These are phyloP conservation scores for Pyrenophora seminiperda DNA, from an alignment of 2,329 filamentous ascomycete species.

Conservation along the genomic window DNA sequence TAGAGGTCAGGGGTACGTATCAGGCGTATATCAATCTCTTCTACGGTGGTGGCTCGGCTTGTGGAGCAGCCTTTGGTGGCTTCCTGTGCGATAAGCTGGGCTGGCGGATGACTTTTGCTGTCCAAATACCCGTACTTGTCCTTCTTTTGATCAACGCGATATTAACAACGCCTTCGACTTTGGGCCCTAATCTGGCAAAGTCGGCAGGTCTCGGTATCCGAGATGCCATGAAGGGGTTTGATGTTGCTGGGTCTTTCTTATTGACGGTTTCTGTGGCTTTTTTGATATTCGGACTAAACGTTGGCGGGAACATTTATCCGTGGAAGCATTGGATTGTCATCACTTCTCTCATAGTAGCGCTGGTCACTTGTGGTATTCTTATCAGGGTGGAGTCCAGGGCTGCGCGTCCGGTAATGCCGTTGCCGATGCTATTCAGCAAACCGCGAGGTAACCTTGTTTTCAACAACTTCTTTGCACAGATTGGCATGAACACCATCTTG, in stretches of 20 bases:
- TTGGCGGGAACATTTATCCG: slow-evolving; percentile 58
- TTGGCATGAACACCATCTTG: slow-evolving; percentile 62
- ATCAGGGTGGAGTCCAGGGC: slow-evolving; percentile 48
- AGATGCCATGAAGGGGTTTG: slow-evolving; percentile 56
- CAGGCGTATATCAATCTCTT: slow-evolving; percentile 71
- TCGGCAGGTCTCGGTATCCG: slow-evolving; percentile 48
- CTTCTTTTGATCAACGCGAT: slow-evolving; percentile 51
- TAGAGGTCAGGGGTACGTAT: slow-evolving; percentile 73
- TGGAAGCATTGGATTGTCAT: slow-evolving; percentile 60
- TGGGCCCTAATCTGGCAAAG: slow-evolving; percentile 54
- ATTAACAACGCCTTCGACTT: slow-evolving; percentile 51
- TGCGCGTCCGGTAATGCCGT: slow-evolving; percentile 56
- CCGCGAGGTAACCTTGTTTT: slow-evolving; percentile 58
- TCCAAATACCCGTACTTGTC: slow-evolving; percentile 58
- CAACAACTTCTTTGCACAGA: slow-evolving; percentile 57
- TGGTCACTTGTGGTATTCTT: slow-evolving; percentile 49
- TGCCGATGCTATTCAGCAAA: slow-evolving; percentile 53
- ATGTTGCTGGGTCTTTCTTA: slow-evolving; percentile 56
- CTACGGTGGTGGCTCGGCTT: slow-evolving; percentile 58
- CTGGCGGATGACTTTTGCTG: slow-evolving; percentile 72
- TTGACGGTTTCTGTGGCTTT: slow-evolving; percentile 55
- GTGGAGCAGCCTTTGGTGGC: slow-evolving; percentile 72
- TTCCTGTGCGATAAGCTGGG: slow-evolving; percentile 71
- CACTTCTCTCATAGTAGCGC: slow-evolving; percentile 51
- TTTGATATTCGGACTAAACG: slow-evolving; percentile 58